Conservation (phyloP, 805 yeast species). For the Candida dendrica region DNA sequence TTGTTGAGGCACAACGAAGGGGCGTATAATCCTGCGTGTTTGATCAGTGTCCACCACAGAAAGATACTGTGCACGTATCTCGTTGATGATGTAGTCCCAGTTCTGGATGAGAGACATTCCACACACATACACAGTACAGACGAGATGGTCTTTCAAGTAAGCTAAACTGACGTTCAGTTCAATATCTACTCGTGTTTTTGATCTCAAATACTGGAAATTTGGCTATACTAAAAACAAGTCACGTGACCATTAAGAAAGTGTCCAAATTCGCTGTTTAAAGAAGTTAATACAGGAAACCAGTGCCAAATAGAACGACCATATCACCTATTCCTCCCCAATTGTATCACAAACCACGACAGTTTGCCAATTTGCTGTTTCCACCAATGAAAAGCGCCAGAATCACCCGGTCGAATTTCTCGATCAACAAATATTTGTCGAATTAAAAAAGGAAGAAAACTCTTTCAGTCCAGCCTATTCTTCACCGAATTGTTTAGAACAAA, state of each 20-base stretch:
- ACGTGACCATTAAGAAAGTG: not conserved
- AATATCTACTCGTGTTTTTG: no score
- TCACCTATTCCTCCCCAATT: no score
- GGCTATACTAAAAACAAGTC: not conserved
- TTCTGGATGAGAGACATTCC: conserved; percentile 14
- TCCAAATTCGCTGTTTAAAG: no score
- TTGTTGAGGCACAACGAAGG: conserved; percentile 3
- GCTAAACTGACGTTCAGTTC: no score
- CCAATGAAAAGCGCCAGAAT: conserved; percentile 6
- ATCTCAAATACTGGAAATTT: no score
- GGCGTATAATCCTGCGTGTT: conserved; percentile 16
- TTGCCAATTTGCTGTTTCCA: not conserved
- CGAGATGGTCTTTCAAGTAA: no score
- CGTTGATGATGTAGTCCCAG: conserved; percentile 9
- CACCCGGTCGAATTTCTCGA: conserved; percentile 1
- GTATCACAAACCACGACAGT: no score
- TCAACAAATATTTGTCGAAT: not conserved
- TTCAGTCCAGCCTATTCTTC: not conserved
- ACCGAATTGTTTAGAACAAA: not conserved
- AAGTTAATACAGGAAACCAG: no score
- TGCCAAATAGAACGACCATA: not conserved
- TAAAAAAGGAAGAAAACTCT: not conserved
- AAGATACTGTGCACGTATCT: conserved; percentile 16
- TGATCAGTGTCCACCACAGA: conserved; percentile 15
- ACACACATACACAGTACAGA: no score